These are phyloP conservation scores for Fraxinus americana DNA, from an alignment of 257 asterid genomes.

Conservation along the genomic window DNA sequence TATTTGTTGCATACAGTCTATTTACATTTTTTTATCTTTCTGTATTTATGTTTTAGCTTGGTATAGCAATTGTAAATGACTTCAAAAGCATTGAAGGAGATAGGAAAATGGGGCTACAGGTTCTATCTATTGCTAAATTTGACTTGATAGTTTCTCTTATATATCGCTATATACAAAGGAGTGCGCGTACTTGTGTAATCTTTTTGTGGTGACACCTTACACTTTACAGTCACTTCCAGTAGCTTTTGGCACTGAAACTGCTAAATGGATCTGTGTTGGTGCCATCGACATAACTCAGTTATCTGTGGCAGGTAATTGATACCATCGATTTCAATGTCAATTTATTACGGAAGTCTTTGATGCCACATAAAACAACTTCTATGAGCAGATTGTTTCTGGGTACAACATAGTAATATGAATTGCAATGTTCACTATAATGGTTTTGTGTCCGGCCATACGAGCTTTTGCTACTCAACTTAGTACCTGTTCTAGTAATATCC, in stretches of 20 bases:
- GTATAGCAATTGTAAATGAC: slow-evolving; percentile 95
- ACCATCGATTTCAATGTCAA: not conserved
- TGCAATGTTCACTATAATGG: not conserved
- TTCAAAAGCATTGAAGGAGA: slow-evolving; percentile 98
- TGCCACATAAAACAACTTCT: not conserved
- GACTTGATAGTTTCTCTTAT: not conserved
- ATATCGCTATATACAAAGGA: not conserved
- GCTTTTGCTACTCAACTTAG: not conserved
- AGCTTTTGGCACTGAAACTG: slow-evolving; percentile 92
- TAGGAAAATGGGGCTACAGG: slow-evolving; percentile 92
- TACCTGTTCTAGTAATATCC: not conserved
- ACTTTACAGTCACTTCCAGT: slow-evolving; percentile 99
- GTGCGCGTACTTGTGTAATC: slow-evolving; percentile 9
- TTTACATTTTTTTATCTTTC: not conserved
- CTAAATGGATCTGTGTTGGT: slow-evolving; percentile 99
- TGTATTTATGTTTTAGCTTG: slow-evolving; percentile 56
- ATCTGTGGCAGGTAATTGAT: slow-evolving; percentile 79
- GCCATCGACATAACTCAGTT: slow-evolving; percentile 94
- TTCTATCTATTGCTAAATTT: slow-evolving; percentile 26
- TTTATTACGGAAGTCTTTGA: not conserved
- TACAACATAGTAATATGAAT: not conserved
- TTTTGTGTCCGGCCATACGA: not conserved
- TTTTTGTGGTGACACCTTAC: slow-evolving; percentile 24
- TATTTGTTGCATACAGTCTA: slow-evolving; percentile 10
- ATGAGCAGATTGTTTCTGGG: not conserved